phyloP scores from a whole-genome alignment of 1,284 basidiomycete species.

The Chalciporus piperatoides region DNA sequence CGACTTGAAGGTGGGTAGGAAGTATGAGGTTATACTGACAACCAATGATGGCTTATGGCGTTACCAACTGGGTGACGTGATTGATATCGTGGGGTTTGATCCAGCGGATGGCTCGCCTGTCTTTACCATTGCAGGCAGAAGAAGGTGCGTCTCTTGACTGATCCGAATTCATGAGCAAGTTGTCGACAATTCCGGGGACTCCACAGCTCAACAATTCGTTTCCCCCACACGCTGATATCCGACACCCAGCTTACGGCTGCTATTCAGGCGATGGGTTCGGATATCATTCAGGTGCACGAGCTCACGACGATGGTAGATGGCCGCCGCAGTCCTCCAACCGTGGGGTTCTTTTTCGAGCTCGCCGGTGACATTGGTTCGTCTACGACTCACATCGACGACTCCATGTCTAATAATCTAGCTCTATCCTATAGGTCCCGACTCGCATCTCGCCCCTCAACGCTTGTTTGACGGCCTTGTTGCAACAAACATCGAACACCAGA shows the following conservation, averaged over 20 bases:
- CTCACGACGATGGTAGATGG: slow-evolving; percentile 7
- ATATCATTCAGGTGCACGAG: slow-evolving; percentile 5
- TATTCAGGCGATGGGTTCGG: background rate
- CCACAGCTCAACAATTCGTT: background rate
- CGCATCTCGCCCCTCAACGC: background rate
- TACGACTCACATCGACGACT: background rate
- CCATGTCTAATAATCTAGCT: background rate
- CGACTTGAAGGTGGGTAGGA: slow-evolving; percentile 10
- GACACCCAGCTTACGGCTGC: slow-evolving; percentile 5
- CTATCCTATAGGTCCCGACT: background rate
- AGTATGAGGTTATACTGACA: slow-evolving; percentile 24
- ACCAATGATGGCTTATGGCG: slow-evolving; percentile 27
- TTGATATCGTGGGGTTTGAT: slow-evolving; percentile 23
- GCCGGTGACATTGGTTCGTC: background rate
- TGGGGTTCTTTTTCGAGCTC: slow-evolving; percentile 13
- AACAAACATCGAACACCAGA: background rate
- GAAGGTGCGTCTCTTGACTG: slow-evolving; percentile 4
- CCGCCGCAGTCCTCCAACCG: slow-evolving; percentile 2
- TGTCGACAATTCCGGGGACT: no score
- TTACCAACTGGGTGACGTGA: slow-evolving; percentile 26
- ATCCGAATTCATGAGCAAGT: no score
- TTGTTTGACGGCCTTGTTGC: slow-evolving; percentile 7
- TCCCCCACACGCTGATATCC: background rate
- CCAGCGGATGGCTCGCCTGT: slow-evolving; percentile 7
- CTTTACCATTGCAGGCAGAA: slow-evolving; percentile 4